Evolutionary conservation across 768 basidiomycete genomes (phyloP), one percentile per base, ranked within the genome.

Genomic region (Strobilomyces confusus): DNA sequence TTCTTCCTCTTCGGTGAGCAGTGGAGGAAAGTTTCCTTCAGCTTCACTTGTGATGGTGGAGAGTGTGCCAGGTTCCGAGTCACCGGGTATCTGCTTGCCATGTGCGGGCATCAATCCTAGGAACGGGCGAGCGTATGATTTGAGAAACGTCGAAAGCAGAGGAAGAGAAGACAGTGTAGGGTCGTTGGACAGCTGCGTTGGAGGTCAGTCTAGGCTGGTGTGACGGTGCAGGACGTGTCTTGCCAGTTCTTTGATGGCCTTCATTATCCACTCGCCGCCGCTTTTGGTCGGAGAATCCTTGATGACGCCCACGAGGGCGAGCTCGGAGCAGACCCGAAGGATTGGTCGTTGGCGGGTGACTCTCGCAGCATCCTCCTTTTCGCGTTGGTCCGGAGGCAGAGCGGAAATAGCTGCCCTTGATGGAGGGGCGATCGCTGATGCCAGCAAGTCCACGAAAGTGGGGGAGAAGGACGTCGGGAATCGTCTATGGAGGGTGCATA

Each of bases 211-310:
- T 58, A 20, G 51, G 55, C 42, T 19, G 22, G 46, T 43, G 45
- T 48, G 53, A 58, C 63, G 54, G 22, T 44, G 37, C 9, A 23
- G 29, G 49, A 43, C 9, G 20, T 25, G 23, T 76, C 83, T 56
- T 67, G 95, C 95, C 67, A 99, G 72, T 48, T 93, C 92, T 63
- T 86, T 90, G 51, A 95, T 58, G 0, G 80, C 77, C 61, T 88
- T 92, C 82, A 92, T 90, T n/a, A 95, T 81, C 82, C 89, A 89
- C 70, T 94, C 90, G 44, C 89, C 87, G 37, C 84, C 87, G 70
- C 86, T 91, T 67, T 78, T 78, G 5, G 73, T 78, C 9, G 83
- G 81, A 11, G 77, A 79, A 70, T 92, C 87, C 59, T 77, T 82
- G 51, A 95, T 88, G 46, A 95, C 75, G 9, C 89, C 92, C 1